These are phyloP conservation scores for Agastache rugosa DNA, from an alignment of 257 asterid species.

Conservation along the genomic window DNA sequence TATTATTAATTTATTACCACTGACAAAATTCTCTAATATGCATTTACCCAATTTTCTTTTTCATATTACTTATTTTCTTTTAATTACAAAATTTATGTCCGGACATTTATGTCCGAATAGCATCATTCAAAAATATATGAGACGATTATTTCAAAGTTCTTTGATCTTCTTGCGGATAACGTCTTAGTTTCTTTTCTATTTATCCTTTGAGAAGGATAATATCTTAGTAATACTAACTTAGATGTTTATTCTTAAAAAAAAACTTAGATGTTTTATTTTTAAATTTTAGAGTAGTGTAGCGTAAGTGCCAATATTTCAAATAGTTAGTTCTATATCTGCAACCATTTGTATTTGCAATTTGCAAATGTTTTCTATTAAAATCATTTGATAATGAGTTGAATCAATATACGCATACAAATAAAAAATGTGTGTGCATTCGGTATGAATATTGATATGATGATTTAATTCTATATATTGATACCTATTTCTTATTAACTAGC, in stretches of 20 bases:
- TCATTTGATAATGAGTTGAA: neutral
- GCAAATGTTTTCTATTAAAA: neutral
- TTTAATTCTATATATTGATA: neutral
- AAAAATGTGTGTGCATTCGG: neutral
- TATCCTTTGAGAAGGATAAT: neutral
- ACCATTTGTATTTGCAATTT: neutral
- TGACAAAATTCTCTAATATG: no score
- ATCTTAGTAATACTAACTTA: no score
- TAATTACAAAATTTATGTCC: no score
- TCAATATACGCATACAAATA: neutral
- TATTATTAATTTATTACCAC: no score
- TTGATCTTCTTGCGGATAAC: conserved; percentile 23
- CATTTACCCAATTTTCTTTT: no score
- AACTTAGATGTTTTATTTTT: no score
- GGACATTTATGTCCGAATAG: no score
- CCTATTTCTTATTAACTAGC: no score
- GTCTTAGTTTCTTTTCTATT: neutral
- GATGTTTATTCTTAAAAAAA: no score
- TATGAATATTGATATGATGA: neutral
- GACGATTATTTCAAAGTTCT: conserved; percentile 37
- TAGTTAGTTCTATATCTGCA: neutral
- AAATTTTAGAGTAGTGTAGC: no score
- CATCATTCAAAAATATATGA: no score
- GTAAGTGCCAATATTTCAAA: conserved; percentile 17
- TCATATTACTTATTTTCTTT: no score